phyloP scores from a whole-genome alignment of 352 stramenopile genomes.

The Achlya hypogyna region DNA sequence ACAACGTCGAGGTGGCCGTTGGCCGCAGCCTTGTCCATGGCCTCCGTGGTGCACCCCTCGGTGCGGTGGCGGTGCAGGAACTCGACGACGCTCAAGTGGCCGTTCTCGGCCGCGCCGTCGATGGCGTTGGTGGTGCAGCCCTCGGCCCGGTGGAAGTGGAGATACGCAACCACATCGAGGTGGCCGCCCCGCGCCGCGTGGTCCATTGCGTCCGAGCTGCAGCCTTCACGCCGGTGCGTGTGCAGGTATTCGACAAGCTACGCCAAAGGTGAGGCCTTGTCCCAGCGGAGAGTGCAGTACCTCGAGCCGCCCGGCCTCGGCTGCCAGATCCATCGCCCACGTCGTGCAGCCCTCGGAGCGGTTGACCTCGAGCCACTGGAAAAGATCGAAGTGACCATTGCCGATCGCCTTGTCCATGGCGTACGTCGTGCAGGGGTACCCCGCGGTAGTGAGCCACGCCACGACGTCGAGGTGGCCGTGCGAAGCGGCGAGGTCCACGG shows the following conservation, averaged over 20 bases:
- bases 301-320: conserved; percentile 35
- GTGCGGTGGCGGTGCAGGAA: conserved; percentile 44
- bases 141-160: conserved; percentile 20
- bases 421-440: conserved; percentile 20
- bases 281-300: not conserved
- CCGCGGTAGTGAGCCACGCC: conserved; percentile 22
- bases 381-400: conserved; percentile 21
- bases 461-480: conserved; percentile 23
- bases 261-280: not conserved
- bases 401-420: conserved; percentile 25
- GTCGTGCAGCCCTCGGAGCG: conserved; percentile 23
- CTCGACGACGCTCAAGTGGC: conserved; percentile 41
- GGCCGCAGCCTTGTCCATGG: conserved; percentile 25
- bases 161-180: conserved; percentile 25
- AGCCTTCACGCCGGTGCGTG: conserved; percentile 39
- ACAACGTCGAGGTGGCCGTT: conserved; percentile 17
- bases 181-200: conserved; percentile 14
- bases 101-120: conserved; percentile 43
- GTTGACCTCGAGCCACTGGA: conserved; percentile 24
- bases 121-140: conserved; percentile 26
- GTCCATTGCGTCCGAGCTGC: conserved; percentile 43
- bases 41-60: conserved; percentile 27
- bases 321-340: conserved; percentile 39
- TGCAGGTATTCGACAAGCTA: conserved; percentile 46
- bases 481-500: conserved; percentile 22